Base-by-base conservation (phyloP, 2,329 filamentous ascomycete species). In the Fusarium denticulatum region DNA sequence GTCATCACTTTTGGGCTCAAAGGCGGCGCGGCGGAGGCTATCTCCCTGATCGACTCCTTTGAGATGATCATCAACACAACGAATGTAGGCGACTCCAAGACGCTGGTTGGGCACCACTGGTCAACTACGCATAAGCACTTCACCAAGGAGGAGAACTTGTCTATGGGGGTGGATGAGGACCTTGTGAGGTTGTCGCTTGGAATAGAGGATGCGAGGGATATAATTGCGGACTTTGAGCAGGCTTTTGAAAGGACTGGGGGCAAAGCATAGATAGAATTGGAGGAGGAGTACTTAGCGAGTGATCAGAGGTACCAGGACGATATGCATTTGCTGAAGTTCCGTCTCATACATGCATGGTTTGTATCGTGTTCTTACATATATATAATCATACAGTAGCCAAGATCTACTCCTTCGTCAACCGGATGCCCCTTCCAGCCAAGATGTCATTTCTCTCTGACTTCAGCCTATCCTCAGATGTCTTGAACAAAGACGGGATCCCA, bases 191-290 rank as follows among this genome's bases (percentile, higher is more conserved):
- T 56, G 3, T 56, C 37, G 16, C 36, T 40, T n/a, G 37, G 37
- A 16, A 56, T 56, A 28, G 52, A 56, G 15, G 52, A 42, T 56
- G 37, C 36, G 1, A 56, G 52, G 37, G 52, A 56, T 32, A 30
- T 56, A 14, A 42, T 56, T n/a, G 52, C 37, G 26, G 52, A 56
- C 52, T 42, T 42, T n/a, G 52, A 56, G 13, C 52, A 56, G 52
- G 52, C 52, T n/a, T 56, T 56, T 16, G 37, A 56, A 40, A 56
- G 20, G 7, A 42, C 16, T 32, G 22, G 1, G 28, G 24, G 9
- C 18, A 46, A 46, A 22, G 1, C 11, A 20, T 16, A 40, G 20
- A n/a, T 39, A 13, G n/a, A n/a, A n/a, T n/a, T n/a, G n/a, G n/a
- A n/a, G n/a, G n/a, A n/a, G n/a, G n/a, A n/a, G n/a, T n/a, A n/a